phyloP scores from a whole-genome alignment of 805 yeast genomes.

The Metschnikowia continentalis region DNA sequence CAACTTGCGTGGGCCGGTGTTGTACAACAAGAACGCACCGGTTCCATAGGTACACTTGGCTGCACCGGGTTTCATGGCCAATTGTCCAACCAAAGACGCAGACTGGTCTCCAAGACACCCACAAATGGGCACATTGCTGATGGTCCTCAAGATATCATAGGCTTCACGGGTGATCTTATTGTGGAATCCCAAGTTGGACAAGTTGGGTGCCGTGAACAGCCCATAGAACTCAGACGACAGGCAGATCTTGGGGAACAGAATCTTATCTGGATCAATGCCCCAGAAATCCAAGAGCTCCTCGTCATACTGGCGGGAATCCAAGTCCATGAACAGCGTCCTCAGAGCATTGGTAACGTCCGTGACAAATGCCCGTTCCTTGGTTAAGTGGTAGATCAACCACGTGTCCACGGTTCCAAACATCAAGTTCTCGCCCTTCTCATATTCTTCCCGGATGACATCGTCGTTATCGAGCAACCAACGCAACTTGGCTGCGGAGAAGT shows the following conservation, averaged over 20 bases:
- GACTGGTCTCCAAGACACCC: slow-evolving; percentile 95
- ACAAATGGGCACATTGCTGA: slow-evolving; percentile 67
- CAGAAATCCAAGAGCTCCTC: slow-evolving; percentile 70
- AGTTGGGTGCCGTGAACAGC: slow-evolving; percentile 57
- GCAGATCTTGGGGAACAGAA: slow-evolving; percentile 70
- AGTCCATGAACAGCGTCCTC: slow-evolving; percentile 84
- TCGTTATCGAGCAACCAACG: slow-evolving; percentile 86
- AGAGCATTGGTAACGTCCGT: slow-evolving; percentile 92
- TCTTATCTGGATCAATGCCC: slow-evolving; percentile 65
- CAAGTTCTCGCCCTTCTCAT: slow-evolving; percentile 68
- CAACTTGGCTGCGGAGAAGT: slow-evolving; percentile 86
- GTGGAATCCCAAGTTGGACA: slow-evolving; percentile 48
- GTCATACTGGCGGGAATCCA: slow-evolving; percentile 72
- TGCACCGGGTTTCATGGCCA: slow-evolving; percentile 76
- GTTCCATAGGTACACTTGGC: slow-evolving; percentile 97
- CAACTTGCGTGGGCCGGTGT: slow-evolving; percentile 73
- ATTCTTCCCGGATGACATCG: slow-evolving; percentile 57
- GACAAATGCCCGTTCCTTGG: slow-evolving; percentile 63
- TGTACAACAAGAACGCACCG: slow-evolving; percentile 86
- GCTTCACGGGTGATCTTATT: slow-evolving; percentile 51
- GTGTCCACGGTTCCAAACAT: slow-evolving; percentile 94
- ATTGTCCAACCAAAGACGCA: slow-evolving; percentile 88
- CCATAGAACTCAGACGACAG: slow-evolving; percentile 81
- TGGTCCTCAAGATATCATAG: slow-evolving; percentile 42
- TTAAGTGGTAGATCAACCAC: slow-evolving; percentile 85